A percentile compares a stretch with the other conserved stretches of the same genome.
These are phyloP conservation scores for Hansenula sp. DNA, from an alignment of 1,139 yeast genomes.

Conservation along the genomic window DNA sequence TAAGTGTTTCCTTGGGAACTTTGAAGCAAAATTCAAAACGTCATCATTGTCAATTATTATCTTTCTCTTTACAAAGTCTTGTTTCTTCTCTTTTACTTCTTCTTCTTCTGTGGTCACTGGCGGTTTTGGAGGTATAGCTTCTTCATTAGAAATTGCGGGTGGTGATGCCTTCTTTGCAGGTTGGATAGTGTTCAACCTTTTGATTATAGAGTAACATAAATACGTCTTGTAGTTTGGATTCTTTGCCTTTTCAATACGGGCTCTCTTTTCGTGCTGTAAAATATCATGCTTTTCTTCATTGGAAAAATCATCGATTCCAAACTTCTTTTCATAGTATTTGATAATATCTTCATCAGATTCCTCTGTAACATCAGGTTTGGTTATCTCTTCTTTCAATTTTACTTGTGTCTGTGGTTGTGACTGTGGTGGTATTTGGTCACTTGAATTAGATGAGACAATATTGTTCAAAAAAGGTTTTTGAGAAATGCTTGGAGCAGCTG, in stretches of 20 bases:
- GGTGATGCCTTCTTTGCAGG: slow-evolving; percentile 5
- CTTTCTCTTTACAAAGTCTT: slow-evolving; percentile 14
- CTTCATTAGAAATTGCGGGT: not conserved
- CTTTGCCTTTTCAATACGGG: slow-evolving; percentile 20
- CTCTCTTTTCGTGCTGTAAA: slow-evolving; percentile 23
- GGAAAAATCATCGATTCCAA: slow-evolving; percentile 21
- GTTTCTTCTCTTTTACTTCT: not conserved
- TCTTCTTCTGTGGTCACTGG: not conserved
- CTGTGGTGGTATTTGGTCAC: not conserved
- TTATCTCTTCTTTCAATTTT: slow-evolving; percentile 17
- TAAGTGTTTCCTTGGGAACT: slow-evolving; percentile 46
- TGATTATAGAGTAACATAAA: slow-evolving; percentile 24
- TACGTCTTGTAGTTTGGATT: slow-evolving; percentile 24
- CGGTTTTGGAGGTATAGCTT: not conserved
- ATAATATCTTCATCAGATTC: slow-evolving; percentile 23
- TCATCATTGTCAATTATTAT: slow-evolving; percentile 38
- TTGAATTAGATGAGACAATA: not conserved
- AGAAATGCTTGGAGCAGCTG: not conserved
- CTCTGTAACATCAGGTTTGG: slow-evolving; percentile 20
- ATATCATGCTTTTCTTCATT: slow-evolving; percentile 25
- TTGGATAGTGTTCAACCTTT: slow-evolving; percentile 20
- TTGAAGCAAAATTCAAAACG: slow-evolving; percentile 41
- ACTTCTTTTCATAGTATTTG: slow-evolving; percentile 22
- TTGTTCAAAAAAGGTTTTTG: not conserved
- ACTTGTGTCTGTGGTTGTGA: slow-evolving; percentile 2